Conservation (phyloP, 441 rosid species). For the Gossypium davidsonii region DNA sequence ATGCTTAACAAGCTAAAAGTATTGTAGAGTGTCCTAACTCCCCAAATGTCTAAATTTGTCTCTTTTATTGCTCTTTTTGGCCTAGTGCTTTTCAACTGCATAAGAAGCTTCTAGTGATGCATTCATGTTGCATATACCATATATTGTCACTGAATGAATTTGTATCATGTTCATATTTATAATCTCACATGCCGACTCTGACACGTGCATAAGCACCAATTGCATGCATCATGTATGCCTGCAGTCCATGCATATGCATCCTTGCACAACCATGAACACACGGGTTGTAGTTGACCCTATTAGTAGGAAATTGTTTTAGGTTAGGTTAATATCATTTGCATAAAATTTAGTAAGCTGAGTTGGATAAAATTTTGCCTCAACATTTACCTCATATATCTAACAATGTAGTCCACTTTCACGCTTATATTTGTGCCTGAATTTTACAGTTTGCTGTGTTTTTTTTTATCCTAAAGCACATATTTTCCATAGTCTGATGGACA, state of each 20-base stretch:
- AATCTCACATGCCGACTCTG: neutral
- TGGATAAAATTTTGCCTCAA: neutral
- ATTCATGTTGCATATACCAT: neutral
- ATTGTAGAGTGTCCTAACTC: neutral
- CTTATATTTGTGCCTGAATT: neutral
- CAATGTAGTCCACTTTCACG: neutral
- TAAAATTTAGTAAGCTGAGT: neutral
- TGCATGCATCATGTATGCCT: neutral
- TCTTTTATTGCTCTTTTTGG: neutral
- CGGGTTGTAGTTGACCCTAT: neutral
- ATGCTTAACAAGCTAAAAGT: neutral
- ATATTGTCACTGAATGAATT: neutral
- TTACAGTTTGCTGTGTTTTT: neutral
- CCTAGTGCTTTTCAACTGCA: neutral
- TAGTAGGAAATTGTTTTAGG: neutral
- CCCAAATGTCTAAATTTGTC: neutral
- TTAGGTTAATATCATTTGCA: neutral
- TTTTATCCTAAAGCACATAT: constrained; percentile 1
- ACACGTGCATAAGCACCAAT: neutral
- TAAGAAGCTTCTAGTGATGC: neutral
- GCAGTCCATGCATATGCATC: neutral
- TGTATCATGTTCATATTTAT: neutral
- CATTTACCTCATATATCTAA: neutral
- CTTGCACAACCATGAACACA: neutral
- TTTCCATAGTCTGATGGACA: constrained; percentile 9